Percentiles rank a stretch among this genome's conserved stretches.
These are phyloP conservation scores for Pseudotulostoma volvatum DNA, from an alignment of 495 filamentous ascomycete genomes.

Conservation along the genomic window DNA sequence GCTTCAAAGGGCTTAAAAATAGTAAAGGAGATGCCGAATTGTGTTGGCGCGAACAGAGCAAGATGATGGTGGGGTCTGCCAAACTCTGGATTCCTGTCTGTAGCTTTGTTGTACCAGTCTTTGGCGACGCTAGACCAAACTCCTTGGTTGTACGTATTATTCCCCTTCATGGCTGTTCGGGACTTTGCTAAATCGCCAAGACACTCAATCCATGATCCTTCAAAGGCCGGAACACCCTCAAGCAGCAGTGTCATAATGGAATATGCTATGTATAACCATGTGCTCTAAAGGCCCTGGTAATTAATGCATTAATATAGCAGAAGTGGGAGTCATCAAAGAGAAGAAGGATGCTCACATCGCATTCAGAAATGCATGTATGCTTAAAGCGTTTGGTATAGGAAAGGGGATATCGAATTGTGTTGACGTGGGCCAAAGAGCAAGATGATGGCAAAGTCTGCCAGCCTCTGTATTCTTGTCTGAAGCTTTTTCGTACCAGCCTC, in stretches of 20 bases:
- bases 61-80: slow-evolving; percentile 76
- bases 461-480: slow-evolving; percentile 51
- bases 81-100: slow-evolving; percentile 49
- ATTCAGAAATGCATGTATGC: slow-evolving; percentile 36
- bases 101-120: slow-evolving; percentile 69
- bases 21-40: slow-evolving; percentile 61
- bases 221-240: slow-evolving; percentile 59
- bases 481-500: slow-evolving; percentile 69
- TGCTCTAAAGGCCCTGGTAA: slow-evolving; percentile 59
- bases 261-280: slow-evolving; percentile 73
- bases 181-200: slow-evolving; percentile 62
- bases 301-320: too few species aligned
- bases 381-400: slow-evolving; percentile 45
- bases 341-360: slow-evolving; percentile 54
- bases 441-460: slow-evolving; percentile 69
- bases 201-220: slow-evolving; percentile 85
- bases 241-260: slow-evolving; percentile 64
- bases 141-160: slow-evolving; percentile 53
- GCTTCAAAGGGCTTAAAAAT: slow-evolving; percentile 35
- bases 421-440: slow-evolving; percentile 61
- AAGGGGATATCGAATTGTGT: slow-evolving; percentile 56
- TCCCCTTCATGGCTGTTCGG: slow-evolving; percentile 65
- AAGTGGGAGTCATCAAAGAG: too few species aligned
- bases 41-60: slow-evolving; percentile 64
- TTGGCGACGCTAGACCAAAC: slow-evolving; percentile 61